Percentiles rank a stretch among this genome's conserved stretches.
phyloP scores from a whole-genome alignment of 2,329 filamentous ascomycete genomes.

The Aspergillus amoenus region DNA sequence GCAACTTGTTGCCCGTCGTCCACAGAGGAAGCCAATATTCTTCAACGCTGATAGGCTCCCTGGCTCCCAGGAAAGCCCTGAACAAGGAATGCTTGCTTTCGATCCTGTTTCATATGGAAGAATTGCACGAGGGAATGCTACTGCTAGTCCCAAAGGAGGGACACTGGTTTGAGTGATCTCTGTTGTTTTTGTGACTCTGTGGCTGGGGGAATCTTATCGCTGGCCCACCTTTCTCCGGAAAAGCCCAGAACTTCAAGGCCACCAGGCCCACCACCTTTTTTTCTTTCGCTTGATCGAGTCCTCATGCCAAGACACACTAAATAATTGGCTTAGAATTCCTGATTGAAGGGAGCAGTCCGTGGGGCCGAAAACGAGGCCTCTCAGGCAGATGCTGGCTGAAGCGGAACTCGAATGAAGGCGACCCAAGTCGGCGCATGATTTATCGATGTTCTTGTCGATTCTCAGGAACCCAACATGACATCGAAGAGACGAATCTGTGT shows the following conservation, averaged over 20 bases:
- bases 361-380: constrained; percentile 14
- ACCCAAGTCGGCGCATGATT: constrained; percentile 12
- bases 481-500: not conserved
- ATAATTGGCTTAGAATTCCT: constrained; percentile 10
- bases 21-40: constrained; percentile 1
- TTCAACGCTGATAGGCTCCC: not conserved
- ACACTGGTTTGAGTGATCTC: not conserved
- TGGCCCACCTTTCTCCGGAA: not conserved
- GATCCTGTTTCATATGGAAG: constrained; percentile 19
- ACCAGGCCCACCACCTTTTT: constrained; percentile 11
- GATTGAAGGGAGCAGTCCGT: constrained; percentile 17
- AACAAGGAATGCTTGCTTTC: not conserved
- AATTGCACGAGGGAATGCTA: constrained; percentile 14
- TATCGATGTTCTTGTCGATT: constrained; percentile 7
- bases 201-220: constrained; percentile 16
- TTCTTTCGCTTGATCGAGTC: constrained; percentile 17
- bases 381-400: constrained; percentile 12
- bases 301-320: constrained; percentile 19
- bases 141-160: not conserved
- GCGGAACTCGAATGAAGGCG: constrained; percentile 2
- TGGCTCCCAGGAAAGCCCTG: not conserved
- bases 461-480: constrained; percentile 1
- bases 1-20: not conserved
- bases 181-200: constrained; percentile 2
- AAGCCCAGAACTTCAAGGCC: not conserved